Conservation (phyloP, 2,329 filamentous ascomycete genomes). For the Passalora sequoiae region DNA sequence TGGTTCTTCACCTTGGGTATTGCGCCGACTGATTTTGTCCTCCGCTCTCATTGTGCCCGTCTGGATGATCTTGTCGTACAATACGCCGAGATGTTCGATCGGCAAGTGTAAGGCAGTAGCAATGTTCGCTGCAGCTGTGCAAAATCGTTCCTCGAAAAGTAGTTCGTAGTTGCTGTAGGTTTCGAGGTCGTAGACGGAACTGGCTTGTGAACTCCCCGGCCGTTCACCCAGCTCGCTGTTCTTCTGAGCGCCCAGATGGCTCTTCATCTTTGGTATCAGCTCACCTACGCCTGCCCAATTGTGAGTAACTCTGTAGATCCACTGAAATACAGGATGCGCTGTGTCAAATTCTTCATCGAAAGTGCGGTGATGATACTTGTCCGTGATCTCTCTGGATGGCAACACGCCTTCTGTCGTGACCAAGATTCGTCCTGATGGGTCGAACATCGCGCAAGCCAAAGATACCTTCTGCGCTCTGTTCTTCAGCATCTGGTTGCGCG, state of each 20-base stretch:
- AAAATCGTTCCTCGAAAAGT: constrained; percentile 78
- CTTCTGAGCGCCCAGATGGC: constrained; percentile 54
- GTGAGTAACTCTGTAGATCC: constrained; percentile 76
- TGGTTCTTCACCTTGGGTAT: constrained; percentile 9
- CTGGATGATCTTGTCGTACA: constrained; percentile 36
- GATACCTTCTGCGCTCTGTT: constrained; percentile 51
- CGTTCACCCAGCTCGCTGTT: constrained; percentile 22
- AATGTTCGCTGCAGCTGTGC: constrained; percentile 69
- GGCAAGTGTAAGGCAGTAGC: constrained; percentile 54
- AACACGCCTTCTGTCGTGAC: constrained; percentile 65
- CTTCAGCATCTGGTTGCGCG: constrained; percentile 34
- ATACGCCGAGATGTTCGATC: constrained; percentile 32
- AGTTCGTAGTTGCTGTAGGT: constrained; percentile 65
- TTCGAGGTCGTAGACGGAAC: constrained; percentile 47
- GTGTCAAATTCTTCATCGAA: constrained; percentile 71
- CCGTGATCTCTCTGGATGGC: constrained; percentile 71
- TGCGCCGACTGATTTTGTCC: constrained; percentile 16
- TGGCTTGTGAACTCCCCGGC: constrained; percentile 28
- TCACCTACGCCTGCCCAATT: constrained; percentile 68
- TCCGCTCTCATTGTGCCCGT: constrained; percentile 30
- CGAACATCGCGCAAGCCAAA: constrained; percentile 60
- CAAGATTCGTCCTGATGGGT: constrained; percentile 60
- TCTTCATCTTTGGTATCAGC: constrained; percentile 66
- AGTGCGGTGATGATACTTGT: constrained; percentile 61
- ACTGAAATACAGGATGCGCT: constrained; percentile 74